Percentiles rank a stretch among this genome's conserved stretches.
Conservation (phyloP, 768 basidiomycete species). For the Tricholoma flavovirens region DNA sequence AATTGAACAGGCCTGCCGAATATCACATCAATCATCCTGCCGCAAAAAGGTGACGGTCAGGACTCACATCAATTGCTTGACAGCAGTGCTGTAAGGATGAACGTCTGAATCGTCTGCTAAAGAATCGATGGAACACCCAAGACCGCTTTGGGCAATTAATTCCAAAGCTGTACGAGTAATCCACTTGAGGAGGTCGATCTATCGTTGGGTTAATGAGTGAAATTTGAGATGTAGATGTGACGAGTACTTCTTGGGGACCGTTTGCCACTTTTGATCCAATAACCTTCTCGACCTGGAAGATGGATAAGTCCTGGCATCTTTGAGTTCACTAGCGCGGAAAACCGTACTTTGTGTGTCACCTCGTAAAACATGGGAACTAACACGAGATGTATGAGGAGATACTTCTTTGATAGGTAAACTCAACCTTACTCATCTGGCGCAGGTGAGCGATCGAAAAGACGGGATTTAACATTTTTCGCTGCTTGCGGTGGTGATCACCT, state of each 20-base stretch:
- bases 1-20: slow-evolving; percentile 1
- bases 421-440: slow-evolving; percentile 18
- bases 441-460: slow-evolving; percentile 32
- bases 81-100: slow-evolving; percentile 23
- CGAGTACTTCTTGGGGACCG: slow-evolving; percentile 12
- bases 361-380: slow-evolving; percentile 15
- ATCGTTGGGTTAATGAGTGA: not conserved
- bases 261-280: slow-evolving; percentile 7
- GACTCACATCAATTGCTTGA: slow-evolving; percentile 24
- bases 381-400: not conserved
- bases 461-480: slow-evolving; percentile 34
- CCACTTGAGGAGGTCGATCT: slow-evolving; percentile 26
- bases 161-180: slow-evolving; percentile 25
- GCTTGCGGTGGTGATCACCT: slow-evolving; percentile 19
- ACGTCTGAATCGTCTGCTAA: slow-evolving; percentile 19
- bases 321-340: not conserved
- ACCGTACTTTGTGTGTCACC: slow-evolving; percentile 12
- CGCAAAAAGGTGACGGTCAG: not conserved
- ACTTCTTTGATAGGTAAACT: not conserved
- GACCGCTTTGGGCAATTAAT: slow-evolving; percentile 25
- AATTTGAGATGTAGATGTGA: not conserved
- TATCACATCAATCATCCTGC: not conserved
- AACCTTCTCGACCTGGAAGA: slow-evolving; percentile 5
- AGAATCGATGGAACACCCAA: slow-evolving; percentile 27
- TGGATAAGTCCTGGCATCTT: not conserved